Evolutionary conservation across 2,329 filamentous ascomycete genomes (phyloP), one percentile per base, ranked within the genome.

Genomic region (Onygena corvina): DNA sequence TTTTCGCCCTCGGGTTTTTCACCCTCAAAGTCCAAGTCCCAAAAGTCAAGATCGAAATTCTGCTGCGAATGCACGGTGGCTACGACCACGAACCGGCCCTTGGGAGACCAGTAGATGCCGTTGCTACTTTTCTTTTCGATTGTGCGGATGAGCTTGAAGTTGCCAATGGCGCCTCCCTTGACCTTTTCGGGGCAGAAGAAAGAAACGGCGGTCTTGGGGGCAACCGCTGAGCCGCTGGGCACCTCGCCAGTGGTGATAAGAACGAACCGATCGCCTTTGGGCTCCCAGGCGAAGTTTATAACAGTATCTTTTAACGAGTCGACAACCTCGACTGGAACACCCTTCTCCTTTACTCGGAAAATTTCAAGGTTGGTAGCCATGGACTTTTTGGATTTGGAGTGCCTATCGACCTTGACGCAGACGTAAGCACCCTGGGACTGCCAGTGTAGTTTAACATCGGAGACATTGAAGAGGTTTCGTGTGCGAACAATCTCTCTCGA

Each of bases 111-210:
- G 80, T 96, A 96, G 63, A 98, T 98, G 57, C 86, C 89, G 64
- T 98, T 98, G 78, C 85, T 94, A 72, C 93, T 96, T 81, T 96
- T 96, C 81, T 96, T 96, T 61, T 98, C 92, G 50, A 94, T 76
- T 6, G 89, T 96, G 55, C 88, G 82, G 58, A 96, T 82, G 65
- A 93, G 86, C 75, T 90, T 93, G 78, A 96, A 98, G 76, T 94
- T 95, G 56, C 92, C 92, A 29, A 86, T 75, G 20, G 77, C 76
- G 47, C 78, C 70, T 50, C 77, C 86, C 78, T 96, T 98, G 61
- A 79, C 73, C 75, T 94, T 96, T 68, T 98, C 92, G 0, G 92
- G 89, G 59, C 86, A 90, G 76, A 94, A 98, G 78, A 98, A 98
- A 29, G 86, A 79, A 16, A 96, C 90, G 0, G 88, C 77, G 1